Conservation (phyloP, 176 grass and related monocot genomes). For the barley (Hordeum vulgare) region MorexV3_pseudomolecules_assembly NC_058523.1:520778771-520779270, state of each 20-base stretch:
- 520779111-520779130: constrained; percentile 38
- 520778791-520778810: constrained; percentile 89
- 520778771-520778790: constrained; percentile 83
- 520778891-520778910: constrained; percentile 99
- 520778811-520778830: constrained; percentile 98
- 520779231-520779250: not conserved
- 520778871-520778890: constrained; percentile 96
- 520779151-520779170: constrained; percentile 49
- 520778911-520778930: constrained; percentile 88
- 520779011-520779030: constrained; percentile 73
- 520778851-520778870: constrained; percentile 87
- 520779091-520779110: constrained; percentile 51
- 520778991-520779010: constrained; percentile 60
- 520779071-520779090: constrained; percentile 72
- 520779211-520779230: constrained; percentile 47
- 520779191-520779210: constrained; percentile 50
- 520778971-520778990: constrained; percentile 75
- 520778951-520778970: constrained; percentile 77
- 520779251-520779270: constrained; percentile 4
- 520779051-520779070: constrained; percentile 62
- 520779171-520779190: constrained; percentile 75
- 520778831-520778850: constrained; percentile 96
- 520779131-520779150: constrained; percentile 57
- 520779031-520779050: constrained; percentile 72
- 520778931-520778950: constrained; percentile 97